Evolutionary conservation across 1,284 basidiomycete species (phyloP).

Genomic region (Moniliella sp.): DNA sequence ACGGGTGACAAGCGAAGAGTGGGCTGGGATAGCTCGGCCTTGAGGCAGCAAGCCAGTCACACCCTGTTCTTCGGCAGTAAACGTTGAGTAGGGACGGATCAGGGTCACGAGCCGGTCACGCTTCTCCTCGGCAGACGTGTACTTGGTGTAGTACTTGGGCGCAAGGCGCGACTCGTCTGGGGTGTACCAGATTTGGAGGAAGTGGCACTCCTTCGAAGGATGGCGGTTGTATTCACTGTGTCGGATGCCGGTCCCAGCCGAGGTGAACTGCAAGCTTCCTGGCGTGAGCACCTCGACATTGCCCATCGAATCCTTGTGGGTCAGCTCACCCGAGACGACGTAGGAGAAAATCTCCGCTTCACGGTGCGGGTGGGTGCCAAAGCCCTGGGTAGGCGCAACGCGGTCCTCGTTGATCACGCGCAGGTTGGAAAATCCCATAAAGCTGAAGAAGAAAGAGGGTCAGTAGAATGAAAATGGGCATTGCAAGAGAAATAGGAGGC

Average conservation of each 20-base stretch:
- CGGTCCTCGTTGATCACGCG: conserved; percentile 67
- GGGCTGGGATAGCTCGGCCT: conserved; percentile 11
- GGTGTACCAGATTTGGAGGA: conserved; percentile 23
- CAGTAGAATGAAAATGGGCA: no score
- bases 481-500: no score
- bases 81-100: conserved; percentile 9
- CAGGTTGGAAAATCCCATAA: conserved; percentile 38
- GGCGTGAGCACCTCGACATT: conserved; percentile 67
- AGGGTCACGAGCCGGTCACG: no score
- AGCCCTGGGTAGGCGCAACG: conserved; percentile 56
- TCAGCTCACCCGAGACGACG: conserved; percentile 50
- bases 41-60: conserved; percentile 8
- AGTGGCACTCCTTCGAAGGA: conserved; percentile 34
- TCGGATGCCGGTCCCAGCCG: conserved; percentile 64
- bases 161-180: conserved; percentile 6
- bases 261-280: conserved; percentile 74
- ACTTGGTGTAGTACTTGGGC: conserved; percentile 16
- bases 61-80: conserved; percentile 4
- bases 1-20: conserved; percentile 10
- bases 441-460: no score
- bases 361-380: conserved; percentile 63
- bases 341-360: conserved; percentile 61
- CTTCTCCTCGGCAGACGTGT: conserved; percentile 8
- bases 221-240: conserved; percentile 53
- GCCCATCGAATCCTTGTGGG: conserved; percentile 58